Evolutionary conservation across 768 basidiomycete species (phyloP).

Genomic region (Amanita jacksonii): DNA sequence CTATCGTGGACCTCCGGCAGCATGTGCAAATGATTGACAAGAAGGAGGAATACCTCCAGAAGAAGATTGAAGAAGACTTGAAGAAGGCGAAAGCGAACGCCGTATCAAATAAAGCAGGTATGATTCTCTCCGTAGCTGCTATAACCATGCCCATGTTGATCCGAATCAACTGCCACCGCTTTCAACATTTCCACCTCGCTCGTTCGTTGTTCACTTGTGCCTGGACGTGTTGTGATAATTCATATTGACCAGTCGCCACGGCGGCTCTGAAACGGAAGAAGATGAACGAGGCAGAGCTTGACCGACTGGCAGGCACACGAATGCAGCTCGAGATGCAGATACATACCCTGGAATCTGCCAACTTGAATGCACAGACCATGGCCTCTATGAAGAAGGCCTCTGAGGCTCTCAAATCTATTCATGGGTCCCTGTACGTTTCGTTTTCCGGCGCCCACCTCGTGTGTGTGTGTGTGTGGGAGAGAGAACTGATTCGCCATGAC

Average conservation of each 20-base stretch:
- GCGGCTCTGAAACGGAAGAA: conserved; percentile 93
- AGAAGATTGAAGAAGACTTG: conserved; percentile 92
- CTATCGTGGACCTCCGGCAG: conserved; percentile 87
- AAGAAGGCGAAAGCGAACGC: conserved; percentile 91
- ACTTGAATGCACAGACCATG: conserved; percentile 97
- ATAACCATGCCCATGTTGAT: no score
- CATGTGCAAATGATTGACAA: conserved; percentile 97
- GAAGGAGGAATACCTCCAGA: conserved; percentile 95
- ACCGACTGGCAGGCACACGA: conserved; percentile 74
- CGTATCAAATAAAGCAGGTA: conserved; percentile 87
- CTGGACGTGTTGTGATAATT: no score
- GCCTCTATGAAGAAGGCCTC: conserved; percentile 94
- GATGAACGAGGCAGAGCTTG: conserved; percentile 76
- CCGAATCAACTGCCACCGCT: no score
- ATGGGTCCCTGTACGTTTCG: conserved; percentile 72
- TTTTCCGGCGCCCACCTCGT: neutral
- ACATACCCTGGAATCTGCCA: conserved; percentile 94
- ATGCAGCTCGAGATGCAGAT: conserved; percentile 94
- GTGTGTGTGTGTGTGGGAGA: no score
- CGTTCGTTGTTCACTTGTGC: no score
- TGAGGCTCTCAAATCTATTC: conserved; percentile 81
- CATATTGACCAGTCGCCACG: conserved; percentile 59
- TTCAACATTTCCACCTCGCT: no score
- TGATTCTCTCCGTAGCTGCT: conserved; percentile 30
- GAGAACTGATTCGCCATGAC: no score